Conservation (phyloP, 225 moss, liverwort and hornwort genomes). For the Asterella californica region DNA sequence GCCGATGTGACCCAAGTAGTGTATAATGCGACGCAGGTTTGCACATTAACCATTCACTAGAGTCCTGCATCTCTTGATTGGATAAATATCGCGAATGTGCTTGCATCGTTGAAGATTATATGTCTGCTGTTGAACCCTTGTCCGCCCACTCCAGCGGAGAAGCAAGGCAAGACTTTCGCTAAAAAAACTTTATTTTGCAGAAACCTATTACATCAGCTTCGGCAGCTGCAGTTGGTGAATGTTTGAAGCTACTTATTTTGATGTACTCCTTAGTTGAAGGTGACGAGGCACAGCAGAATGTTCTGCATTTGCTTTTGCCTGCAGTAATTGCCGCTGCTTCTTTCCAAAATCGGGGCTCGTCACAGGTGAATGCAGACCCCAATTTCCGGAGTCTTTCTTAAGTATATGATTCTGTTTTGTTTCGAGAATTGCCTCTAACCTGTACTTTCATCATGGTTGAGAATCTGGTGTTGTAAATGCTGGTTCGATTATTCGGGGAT, state of each 20-base stretch:
- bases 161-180: not conserved
- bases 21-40: slow-evolving; percentile 65
- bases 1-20: slow-evolving; percentile 63
- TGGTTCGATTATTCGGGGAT: no score
- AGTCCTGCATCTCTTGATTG: no score
- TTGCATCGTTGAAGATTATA: not conserved
- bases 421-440: no score
- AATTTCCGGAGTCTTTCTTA: not conserved
- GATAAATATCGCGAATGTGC: not conserved
- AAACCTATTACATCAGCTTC: slow-evolving; percentile 61
- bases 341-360: slow-evolving; percentile 49
- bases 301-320: slow-evolving; percentile 82
- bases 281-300: slow-evolving; percentile 79
- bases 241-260: slow-evolving; percentile 84
- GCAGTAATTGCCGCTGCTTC: slow-evolving; percentile 86
- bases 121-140: not conserved
- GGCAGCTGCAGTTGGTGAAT: slow-evolving; percentile 79
- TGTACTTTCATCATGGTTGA: no score
- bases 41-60: not conserved
- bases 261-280: slow-evolving; percentile 86
- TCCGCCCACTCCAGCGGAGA: not conserved
- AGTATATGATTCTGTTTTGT: not conserved
- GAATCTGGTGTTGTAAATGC: no score
- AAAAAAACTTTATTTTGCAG: slow-evolving; percentile 28
- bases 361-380: slow-evolving; percentile 12